phyloP scores from a whole-genome alignment of 1,139 yeast genomes.

The Debaryomyces robertsiae region DNA sequence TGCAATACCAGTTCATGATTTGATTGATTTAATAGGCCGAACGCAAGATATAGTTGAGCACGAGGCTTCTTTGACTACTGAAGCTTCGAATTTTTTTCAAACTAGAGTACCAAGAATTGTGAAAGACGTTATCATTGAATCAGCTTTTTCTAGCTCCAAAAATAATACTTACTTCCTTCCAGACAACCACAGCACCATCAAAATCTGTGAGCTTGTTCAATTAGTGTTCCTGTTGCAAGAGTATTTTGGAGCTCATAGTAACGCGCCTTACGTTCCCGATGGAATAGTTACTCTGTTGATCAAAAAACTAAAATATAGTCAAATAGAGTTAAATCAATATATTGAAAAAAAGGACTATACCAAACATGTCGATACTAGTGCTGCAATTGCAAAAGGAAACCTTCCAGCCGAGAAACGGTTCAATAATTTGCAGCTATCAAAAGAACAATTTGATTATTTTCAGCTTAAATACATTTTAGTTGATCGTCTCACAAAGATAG shows the following conservation, averaged over 20 bases:
- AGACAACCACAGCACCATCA: constrained; percentile 2
- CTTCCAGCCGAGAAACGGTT: neutral
- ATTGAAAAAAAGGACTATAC: neutral
- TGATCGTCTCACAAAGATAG: constrained; percentile 1
- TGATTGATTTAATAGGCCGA: constrained; percentile 1
- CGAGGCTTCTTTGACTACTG: neutral
- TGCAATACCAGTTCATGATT: constrained; percentile 4
- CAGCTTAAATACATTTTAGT: constrained; percentile 1
- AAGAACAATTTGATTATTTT: constrained; percentile 1
- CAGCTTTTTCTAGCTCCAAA: constrained; percentile 4
- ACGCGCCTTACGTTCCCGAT: constrained; percentile 4
- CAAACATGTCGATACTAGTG: neutral
- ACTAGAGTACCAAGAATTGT: constrained; percentile 11
- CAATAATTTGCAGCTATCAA: neutral
- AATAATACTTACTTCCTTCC: constrained; percentile 1
- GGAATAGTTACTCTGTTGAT: constrained; percentile 3
- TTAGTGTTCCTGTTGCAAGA: constrained; percentile 3
- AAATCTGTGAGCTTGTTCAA: neutral
- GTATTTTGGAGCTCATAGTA: neutral
- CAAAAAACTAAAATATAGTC: constrained; percentile 7
- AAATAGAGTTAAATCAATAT: constrained; percentile 5
- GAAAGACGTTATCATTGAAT: constrained; percentile 10
- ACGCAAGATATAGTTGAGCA: constrained; percentile 1
- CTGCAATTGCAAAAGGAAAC: neutral
- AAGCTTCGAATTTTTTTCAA: constrained; percentile 7